A percentile compares a stretch with the other conserved stretches of the same genome.
Evolutionary conservation across 257 asterid species (phyloP).

Genomic region (Solanum bukasovii): DNA sequence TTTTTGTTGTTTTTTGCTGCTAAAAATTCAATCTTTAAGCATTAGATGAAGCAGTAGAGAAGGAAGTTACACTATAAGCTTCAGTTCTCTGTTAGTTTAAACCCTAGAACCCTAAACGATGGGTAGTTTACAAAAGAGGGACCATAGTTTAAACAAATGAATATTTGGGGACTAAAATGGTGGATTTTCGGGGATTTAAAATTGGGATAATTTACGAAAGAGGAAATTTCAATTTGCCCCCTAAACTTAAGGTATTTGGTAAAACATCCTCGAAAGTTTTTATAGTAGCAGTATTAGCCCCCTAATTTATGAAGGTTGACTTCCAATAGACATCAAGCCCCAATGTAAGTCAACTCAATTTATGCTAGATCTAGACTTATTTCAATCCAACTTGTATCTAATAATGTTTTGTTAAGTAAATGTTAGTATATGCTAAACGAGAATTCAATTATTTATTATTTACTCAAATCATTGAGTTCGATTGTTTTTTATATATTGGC

Average conservation of each 20-base stretch:
- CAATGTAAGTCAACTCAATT: neutral
- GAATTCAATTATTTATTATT: neutral
- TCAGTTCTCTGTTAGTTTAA: neutral
- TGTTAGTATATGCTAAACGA: neutral
- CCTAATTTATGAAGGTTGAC: neutral
- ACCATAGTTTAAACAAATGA: neutral
- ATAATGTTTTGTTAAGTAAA: neutral
- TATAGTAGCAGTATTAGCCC: neutral
- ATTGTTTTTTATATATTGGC: neutral
- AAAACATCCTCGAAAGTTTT: neutral
- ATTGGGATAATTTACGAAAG: neutral
- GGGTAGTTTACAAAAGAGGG: neutral
- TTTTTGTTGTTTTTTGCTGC: neutral
- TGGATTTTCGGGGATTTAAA: neutral
- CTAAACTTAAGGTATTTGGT: neutral
- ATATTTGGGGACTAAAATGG: neutral
- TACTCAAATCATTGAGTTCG: neutral
- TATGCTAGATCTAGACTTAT: neutral
- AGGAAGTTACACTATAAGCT: neutral
- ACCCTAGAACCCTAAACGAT: neutral
- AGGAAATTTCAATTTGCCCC: neutral
- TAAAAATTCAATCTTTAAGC: neutral
- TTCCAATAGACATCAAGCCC: neutral
- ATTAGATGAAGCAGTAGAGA: neutral
- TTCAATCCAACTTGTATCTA: neutral